A percentile compares a stretch with the other conserved stretches of the same genome.
phyloP scores from a whole-genome alignment of 805 yeast genomes.

The Starmera quercuum region DNA sequence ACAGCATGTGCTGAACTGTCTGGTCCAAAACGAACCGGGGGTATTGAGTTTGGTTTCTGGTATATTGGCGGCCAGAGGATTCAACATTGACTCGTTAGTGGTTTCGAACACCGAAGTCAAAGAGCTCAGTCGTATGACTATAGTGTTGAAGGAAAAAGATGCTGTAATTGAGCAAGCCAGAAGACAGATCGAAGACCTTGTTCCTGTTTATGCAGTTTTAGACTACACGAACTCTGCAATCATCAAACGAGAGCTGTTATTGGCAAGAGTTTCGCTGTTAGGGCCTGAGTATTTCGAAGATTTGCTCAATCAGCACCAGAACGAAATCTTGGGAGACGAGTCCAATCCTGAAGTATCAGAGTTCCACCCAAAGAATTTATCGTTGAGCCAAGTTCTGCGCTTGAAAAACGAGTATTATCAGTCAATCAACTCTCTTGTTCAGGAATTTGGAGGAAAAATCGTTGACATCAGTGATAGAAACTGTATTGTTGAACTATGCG shows the following conservation, averaged over 20 bases:
- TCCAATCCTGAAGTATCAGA: constrained; percentile 24
- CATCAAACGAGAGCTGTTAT: constrained; percentile 81
- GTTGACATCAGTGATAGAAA: constrained; percentile 90
- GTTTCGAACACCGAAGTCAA: constrained; percentile 95
- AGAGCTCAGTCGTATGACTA: constrained; percentile 95
- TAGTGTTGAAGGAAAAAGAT: constrained; percentile 88
- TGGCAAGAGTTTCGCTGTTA: constrained; percentile 85
- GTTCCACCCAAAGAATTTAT: constrained; percentile 84
- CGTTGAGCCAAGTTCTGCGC: constrained; percentile 88
- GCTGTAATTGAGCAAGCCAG: constrained; percentile 97
- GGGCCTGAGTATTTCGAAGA: constrained; percentile 99
- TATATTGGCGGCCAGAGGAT: constrained; percentile 95
- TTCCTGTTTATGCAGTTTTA: constrained; percentile 95
- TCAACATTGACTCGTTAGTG: constrained; percentile 94
- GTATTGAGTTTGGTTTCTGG: constrained; percentile 90
- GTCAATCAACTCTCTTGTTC: constrained; percentile 72
- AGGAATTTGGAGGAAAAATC: constrained; percentile 87
- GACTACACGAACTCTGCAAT: constrained; percentile 89
- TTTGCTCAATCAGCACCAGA: constrained; percentile 72
- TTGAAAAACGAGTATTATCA: constrained; percentile 86
- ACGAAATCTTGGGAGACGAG: constrained; percentile 23
- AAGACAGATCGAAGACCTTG: constrained; percentile 95
- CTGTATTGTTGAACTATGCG: constrained; percentile 89
- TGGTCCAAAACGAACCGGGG: constrained; percentile 98
- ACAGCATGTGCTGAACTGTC: constrained; percentile 89